These are phyloP conservation scores for Arthromyces matolae DNA, from an alignment of 768 basidiomycete genomes.

Conservation along the genomic window DNA sequence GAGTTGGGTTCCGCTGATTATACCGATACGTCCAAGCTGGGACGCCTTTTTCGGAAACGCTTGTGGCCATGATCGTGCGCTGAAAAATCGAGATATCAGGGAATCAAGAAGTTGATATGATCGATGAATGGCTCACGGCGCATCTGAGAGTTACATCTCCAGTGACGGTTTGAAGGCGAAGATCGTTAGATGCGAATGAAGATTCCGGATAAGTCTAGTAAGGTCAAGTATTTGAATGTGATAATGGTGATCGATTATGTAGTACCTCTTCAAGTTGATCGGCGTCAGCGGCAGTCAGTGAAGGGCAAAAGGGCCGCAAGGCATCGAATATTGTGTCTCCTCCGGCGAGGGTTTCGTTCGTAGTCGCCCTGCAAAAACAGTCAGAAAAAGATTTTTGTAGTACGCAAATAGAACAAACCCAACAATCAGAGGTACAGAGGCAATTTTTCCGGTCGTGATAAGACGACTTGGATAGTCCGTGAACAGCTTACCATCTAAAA, in stretches of 20 bases:
- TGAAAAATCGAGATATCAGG: slow-evolving; percentile 13
- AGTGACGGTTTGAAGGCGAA: slow-evolving; percentile 43
- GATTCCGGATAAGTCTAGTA: slow-evolving; percentile 39
- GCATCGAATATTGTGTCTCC: slow-evolving; percentile 35
- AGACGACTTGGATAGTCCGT: slow-evolving; percentile 46
- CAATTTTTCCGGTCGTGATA: slow-evolving; percentile 42
- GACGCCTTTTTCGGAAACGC: slow-evolving; percentile 31
- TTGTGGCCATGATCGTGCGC: slow-evolving; percentile 44
- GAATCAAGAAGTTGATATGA: slow-evolving; percentile 3
- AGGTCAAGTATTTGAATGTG: too few relatives aligned
- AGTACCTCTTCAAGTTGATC: slow-evolving; percentile 31
- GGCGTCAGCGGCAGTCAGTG: slow-evolving; percentile 36
- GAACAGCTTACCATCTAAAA: slow-evolving; percentile 51
- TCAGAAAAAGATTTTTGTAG: neutral
- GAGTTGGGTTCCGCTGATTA: slow-evolving; percentile 51
- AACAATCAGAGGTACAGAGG: slow-evolving; percentile 52
- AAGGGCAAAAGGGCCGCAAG: slow-evolving; percentile 42
- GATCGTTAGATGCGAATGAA: slow-evolving; percentile 38
- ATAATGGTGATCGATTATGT: too few relatives aligned
- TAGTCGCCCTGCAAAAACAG: slow-evolving; percentile 38
- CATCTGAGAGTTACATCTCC: slow-evolving; percentile 50
- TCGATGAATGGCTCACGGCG: too few relatives aligned
- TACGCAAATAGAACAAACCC: slow-evolving; percentile 36
- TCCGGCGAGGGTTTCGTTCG: slow-evolving; percentile 54
- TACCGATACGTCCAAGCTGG: slow-evolving; percentile 55